Base-by-base conservation (phyloP, 2,329 filamentous ascomycete species). In the Lachnellula arida region DNA sequence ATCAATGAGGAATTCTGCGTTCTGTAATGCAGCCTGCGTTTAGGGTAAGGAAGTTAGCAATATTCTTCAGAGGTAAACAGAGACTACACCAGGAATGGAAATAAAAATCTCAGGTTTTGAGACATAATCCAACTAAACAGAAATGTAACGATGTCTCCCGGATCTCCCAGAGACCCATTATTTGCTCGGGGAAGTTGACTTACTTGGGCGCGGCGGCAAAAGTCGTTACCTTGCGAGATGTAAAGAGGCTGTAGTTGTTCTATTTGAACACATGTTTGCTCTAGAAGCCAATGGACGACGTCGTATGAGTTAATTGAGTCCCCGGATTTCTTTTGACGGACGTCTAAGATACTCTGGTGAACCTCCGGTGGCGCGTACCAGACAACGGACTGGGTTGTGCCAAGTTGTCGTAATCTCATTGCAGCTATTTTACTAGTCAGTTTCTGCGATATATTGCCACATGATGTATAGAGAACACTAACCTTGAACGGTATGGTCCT, bases 341-440 rank as follows among this genome's bases (percentile, higher is more conserved):
- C 51, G 54, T 84, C 79, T 0, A 79, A 61, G 34, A 88, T 85
- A 57, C 78, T 84, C 28, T 82, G 64, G 32, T 64, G 50, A 2
- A 68, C 66, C 49, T 67, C 66, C 7, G 64, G 64, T 1, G 64
- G 68, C 1, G 67, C 65, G 25, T 70, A 68, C 44, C 70, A 66
- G 0, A 51, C 50, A 9, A 67, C 48, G 0, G 66, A 58, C 55
- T 68, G 66, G 4, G 64, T 60, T n/a, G 74, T 74, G 0, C 72
- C 77, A 0, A 89, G 71, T 46, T 86, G 79, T 1, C 86, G 75
- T 0, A 88, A 68, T 56, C 85, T 72, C 84, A 88, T 88, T 0
- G 84, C 83, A 52, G 84, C 85, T 81, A 57, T 35, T 53, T 37
- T 9, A 32, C 28, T 11, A 42, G 17, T 53, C 32, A 47, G 40